Percentiles rank a stretch among this genome's conserved stretches.
phyloP scores from a whole-genome alignment of 106 monocot species.

The Ottelia alismoides region DNA sequence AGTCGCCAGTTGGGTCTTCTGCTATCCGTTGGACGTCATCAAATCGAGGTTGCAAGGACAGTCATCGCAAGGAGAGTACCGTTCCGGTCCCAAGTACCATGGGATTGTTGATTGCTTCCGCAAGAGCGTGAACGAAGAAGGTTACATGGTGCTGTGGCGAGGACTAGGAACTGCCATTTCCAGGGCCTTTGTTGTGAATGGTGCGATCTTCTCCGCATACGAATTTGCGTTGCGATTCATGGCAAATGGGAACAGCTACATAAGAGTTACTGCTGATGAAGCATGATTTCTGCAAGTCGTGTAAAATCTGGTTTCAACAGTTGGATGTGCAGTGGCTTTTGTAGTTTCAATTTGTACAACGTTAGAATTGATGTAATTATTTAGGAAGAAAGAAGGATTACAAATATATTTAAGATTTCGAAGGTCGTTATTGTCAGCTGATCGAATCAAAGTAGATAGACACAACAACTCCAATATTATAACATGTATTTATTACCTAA shows the following conservation, averaged over 20 bases:
- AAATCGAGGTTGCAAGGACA: slow-evolving; percentile 89
- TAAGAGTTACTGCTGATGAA: slow-evolving; percentile 35
- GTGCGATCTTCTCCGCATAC: slow-evolving; percentile 86
- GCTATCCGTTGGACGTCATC: slow-evolving; percentile 86
- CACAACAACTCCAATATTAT: too few relatives aligned
- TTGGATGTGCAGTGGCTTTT: too few relatives aligned
- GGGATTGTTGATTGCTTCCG: slow-evolving; percentile 71
- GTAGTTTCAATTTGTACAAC: too few relatives aligned
- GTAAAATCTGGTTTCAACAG: too few relatives aligned
- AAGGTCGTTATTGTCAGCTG: too few relatives aligned
- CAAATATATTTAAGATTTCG: too few relatives aligned
- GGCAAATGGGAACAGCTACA: slow-evolving; percentile 20
- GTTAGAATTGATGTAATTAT: too few relatives aligned
- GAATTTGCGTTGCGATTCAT: slow-evolving; percentile 68
- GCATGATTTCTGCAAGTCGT: too few relatives aligned
- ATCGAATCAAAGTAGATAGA: too few relatives aligned
- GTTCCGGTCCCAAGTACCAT: slow-evolving; percentile 26
- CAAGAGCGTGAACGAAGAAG: slow-evolving; percentile 77
- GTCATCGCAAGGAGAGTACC: neutral
- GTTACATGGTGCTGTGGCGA: slow-evolving; percentile 60
- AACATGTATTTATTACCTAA: too few relatives aligned
- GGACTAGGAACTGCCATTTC: slow-evolving; percentile 85
- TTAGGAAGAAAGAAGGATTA: too few relatives aligned
- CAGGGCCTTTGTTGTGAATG: slow-evolving; percentile 86
- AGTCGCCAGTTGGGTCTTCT: slow-evolving; percentile 78